phyloP scores from a whole-genome alignment of 331 rosid genomes.

The Pyracantha coccinea region DNA sequence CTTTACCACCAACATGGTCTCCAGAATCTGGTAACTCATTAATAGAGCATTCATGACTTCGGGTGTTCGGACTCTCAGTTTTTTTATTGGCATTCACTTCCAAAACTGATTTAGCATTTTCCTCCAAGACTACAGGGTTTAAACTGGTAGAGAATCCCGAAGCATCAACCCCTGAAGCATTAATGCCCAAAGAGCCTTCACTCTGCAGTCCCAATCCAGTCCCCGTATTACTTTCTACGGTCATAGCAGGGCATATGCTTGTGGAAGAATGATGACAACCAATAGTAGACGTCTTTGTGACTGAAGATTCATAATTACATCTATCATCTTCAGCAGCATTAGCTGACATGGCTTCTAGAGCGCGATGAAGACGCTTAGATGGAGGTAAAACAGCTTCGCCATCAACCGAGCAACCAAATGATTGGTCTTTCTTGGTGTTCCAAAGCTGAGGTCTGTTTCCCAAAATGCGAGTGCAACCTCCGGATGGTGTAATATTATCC shows the following conservation, averaged over 20 bases:
- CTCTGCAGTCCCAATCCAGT: conserved; percentile 16
- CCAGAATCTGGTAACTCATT: conserved; percentile 17
- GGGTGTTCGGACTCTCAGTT: conserved; percentile 18
- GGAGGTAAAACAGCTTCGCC: conserved; percentile 94
- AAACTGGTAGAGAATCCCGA: conserved; percentile 25
- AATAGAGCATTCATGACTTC: conserved; percentile 19
- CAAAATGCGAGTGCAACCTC: conserved; percentile 24
- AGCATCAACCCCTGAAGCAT: conserved; percentile 24
- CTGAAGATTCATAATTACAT: conserved; percentile 29
- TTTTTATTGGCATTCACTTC: conserved; percentile 27
- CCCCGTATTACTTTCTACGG: conserved; percentile 23
- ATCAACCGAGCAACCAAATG: conserved; percentile 52
- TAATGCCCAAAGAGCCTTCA: conserved; percentile 20
- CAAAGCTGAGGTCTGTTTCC: conserved; percentile 37
- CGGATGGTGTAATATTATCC: conserved; percentile 39
- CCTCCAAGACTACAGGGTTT: conserved; percentile 23
- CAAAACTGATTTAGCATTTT: conserved; percentile 18
- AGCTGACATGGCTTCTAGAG: conserved; percentile 98
- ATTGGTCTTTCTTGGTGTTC: conserved; percentile 54
- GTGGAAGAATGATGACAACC: conserved; percentile 24
- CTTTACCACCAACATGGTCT: conserved; percentile 26
- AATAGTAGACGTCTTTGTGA: conserved; percentile 22
- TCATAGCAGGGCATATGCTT: conserved; percentile 17
- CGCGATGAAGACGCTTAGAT: conserved; percentile 93
- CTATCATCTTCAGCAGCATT: conserved; percentile 71